Evolutionary conservation across 1,139 yeast species (phyloP), one percentile per base, ranked within the genome.

Genomic region (Suhomyces maxii): DNA sequence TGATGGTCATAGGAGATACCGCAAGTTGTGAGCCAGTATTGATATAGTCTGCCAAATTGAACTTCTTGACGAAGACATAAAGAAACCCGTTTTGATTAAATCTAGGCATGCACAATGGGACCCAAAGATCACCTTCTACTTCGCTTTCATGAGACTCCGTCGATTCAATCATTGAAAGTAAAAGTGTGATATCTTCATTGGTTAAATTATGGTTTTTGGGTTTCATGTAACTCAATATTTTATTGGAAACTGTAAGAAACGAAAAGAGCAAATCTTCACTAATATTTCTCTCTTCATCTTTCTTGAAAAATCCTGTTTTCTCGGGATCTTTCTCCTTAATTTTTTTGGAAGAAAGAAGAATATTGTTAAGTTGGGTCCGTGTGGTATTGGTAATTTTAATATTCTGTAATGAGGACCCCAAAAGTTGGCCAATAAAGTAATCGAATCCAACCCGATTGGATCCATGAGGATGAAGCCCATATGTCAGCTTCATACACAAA

Each of bases 21-120:
- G 14, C 47, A 38, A 34, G 44, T 10, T 30, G 31, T 8, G 40
- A 26, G 25, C 46, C 50, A 39, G 38, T 44, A 11, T 57, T 59
- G 50, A 64, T 56, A 30, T 61, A 52, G 13, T 60, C 55, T 14
- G 59, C 59, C 30, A 77, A 49, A 39, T 69, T 71, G 44, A 89
- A 69, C 49, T 80, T 82, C 51, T 82, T 83, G 40, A 90, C 86
- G 59, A 86, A 89, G 3, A 89, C 83, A 60, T 93, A 88, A 8
- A 93, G 68, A 57, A 90, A 95, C 11, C 99, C 99, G 52, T 83
- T 83, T 3, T 89, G 71, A 61, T 93, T 93, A 69, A 93, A 93
- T 54, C 87, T 82, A 0, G 99, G 97, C 64, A 93, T 76, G 62
- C 99, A 93, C 2, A 93, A 74, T 0, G 99, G 99, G 11, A 89